phyloP scores from a whole-genome alignment of 768 basidiomycete genomes.

The Pisolithus tinctorius region DNA sequence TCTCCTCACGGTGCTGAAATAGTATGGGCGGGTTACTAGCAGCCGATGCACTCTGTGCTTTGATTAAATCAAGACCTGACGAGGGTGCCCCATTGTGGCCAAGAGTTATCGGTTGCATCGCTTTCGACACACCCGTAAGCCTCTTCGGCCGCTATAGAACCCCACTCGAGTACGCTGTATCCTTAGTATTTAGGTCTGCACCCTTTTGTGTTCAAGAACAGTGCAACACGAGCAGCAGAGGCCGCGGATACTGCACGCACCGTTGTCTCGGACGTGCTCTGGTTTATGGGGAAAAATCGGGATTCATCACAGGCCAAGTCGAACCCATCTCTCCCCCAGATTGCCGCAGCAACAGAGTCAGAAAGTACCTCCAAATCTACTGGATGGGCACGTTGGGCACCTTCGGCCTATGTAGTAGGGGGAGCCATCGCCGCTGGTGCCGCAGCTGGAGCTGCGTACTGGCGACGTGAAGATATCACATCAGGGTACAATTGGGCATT shows the following conservation, averaged over 20 bases:
- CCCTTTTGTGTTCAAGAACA: conserved; percentile 80
- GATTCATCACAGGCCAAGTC: conserved; percentile 22
- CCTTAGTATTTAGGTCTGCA: conserved; percentile 81
- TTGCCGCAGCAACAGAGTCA: conserved; percentile 22
- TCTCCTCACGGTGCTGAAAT: conserved; percentile 1
- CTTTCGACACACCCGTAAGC: conserved; percentile 87
- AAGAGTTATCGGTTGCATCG: conserved; percentile 73
- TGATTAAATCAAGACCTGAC: conserved; percentile 62
- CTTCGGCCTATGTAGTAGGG: conserved; percentile 64
- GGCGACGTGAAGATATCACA: conserved; percentile 68
- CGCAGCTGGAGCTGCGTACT: conserved; percentile 79
- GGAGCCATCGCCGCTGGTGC: conserved; percentile 74
- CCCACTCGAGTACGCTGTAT: background rate
- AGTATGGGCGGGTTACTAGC: conserved; percentile 93
- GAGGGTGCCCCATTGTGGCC: conserved; percentile 75
- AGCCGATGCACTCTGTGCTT: conserved; percentile 75
- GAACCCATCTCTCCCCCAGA: conserved; percentile 23
- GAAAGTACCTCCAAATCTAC: conserved; percentile 16
- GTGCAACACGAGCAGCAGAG: conserved; percentile 65
- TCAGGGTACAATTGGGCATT: conserved; percentile 67
- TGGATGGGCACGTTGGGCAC: conserved; percentile 60
- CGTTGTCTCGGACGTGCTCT: conserved; percentile 54
- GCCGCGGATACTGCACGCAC: conserved; percentile 62
- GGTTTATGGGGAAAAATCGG: conserved; percentile 46
- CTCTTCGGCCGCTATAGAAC: background rate